Conservation (phyloP, 192 early-diverging fungal genomes). For the Podochytrium sp. region DNA sequence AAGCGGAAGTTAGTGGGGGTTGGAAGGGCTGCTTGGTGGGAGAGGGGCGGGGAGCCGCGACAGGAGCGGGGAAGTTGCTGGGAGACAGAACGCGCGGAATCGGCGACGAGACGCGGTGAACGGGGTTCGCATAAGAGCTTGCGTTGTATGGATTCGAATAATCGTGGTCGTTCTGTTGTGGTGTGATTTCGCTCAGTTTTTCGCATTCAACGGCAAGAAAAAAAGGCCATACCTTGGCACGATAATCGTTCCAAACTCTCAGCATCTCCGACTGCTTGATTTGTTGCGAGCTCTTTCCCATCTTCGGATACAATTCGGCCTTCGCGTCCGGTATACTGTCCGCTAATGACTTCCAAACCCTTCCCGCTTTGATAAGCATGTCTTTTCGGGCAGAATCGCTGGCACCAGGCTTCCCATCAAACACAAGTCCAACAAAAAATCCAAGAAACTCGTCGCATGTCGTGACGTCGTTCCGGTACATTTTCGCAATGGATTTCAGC, state of each 20-base stretch:
- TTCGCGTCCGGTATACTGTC: slow-evolving; percentile 44
- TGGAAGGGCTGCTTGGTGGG: slow-evolving; percentile 23
- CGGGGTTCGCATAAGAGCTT: neutral
- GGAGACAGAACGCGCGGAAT: slow-evolving; percentile 16
- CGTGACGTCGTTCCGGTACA: slow-evolving; percentile 32
- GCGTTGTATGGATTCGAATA: slow-evolving; percentile 4
- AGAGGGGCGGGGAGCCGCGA: slow-evolving; percentile 35
- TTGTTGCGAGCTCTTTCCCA: slow-evolving; percentile 1
- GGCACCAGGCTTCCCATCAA: neutral
- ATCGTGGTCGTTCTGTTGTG: neutral
- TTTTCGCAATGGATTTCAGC: slow-evolving; percentile 47
- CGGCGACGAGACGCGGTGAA: slow-evolving; percentile 1
- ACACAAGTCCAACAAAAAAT: slow-evolving; percentile 39
- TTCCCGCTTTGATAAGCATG: slow-evolving; percentile 37
- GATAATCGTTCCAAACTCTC: slow-evolving; percentile 68
- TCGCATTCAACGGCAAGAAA: neutral
- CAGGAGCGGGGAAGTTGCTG: slow-evolving; percentile 32
- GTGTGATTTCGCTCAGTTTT: too few species aligned
- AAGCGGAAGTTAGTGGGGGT: slow-evolving; percentile 31
- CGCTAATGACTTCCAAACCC: slow-evolving; percentile 50
- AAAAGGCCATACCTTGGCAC: slow-evolving; percentile 48
- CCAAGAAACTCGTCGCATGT: slow-evolving; percentile 42
- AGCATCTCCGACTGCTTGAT: slow-evolving; percentile 60
- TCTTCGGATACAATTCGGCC: neutral
- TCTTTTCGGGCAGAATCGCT: slow-evolving; percentile 36